Evolutionary conservation across 257 asterid species (phyloP).

Genomic region (Eustoma russellianum): DNA sequence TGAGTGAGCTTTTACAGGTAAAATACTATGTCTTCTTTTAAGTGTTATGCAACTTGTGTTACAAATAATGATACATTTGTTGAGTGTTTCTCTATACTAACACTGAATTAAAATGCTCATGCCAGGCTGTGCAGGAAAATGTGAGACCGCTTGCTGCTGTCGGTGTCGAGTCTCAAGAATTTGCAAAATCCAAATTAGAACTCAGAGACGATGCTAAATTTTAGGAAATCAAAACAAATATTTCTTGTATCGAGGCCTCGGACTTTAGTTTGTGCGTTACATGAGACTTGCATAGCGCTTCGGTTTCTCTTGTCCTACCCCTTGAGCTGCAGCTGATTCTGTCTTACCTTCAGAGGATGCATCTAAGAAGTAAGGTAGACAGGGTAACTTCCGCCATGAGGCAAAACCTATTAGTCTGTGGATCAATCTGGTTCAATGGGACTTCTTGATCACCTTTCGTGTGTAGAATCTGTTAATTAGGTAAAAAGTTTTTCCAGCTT

Average conservation of each 20-base stretch:
- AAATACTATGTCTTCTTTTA: background rate
- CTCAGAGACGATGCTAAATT: too few relatives aligned
- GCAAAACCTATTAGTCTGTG: background rate
- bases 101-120: slow-evolving; percentile 1
- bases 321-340: background rate
- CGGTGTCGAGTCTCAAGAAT: too few relatives aligned
- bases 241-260: background rate
- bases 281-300: too few relatives aligned
- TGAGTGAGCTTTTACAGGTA: slow-evolving; percentile 93
- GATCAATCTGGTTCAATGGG: background rate
- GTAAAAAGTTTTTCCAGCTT: background rate
- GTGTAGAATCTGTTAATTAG: background rate
- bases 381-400: background rate
- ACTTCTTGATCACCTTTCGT: background rate
- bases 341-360: background rate
- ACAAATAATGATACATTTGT: background rate
- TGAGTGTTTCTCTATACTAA: background rate
- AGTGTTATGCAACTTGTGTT: background rate
- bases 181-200: too few relatives aligned
- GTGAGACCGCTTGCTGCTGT: slow-evolving; percentile 15
- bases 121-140: slow-evolving; percentile 81
- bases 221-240: too few relatives aligned
- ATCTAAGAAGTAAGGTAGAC: background rate
- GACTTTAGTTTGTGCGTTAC: background rate
- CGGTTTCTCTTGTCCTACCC: background rate